These are phyloP conservation scores for Schizophyllum commune DNA, from an alignment of 1,284 basidiomycete species.

Conservation along the genomic window DNA sequence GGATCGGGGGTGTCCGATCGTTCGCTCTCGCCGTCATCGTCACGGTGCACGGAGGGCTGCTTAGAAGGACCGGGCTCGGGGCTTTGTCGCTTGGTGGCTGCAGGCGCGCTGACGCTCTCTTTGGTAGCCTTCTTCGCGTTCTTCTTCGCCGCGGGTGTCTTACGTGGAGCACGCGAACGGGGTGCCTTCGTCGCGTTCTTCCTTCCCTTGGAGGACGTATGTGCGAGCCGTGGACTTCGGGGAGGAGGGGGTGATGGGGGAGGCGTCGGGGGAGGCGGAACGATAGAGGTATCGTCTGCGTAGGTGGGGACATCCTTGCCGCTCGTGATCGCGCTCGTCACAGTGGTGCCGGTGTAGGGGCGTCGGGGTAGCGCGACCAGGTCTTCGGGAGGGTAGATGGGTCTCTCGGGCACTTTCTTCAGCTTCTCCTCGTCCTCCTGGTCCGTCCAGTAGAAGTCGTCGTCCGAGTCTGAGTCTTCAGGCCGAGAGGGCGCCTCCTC, in stretches of 20 bases:
- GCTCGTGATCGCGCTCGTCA: neutral
- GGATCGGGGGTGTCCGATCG: neutral
- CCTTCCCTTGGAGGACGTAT: neutral
- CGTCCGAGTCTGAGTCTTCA: neutral
- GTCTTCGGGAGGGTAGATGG: neutral
- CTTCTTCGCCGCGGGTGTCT: neutral
- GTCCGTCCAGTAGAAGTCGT: neutral
- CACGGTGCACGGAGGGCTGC: neutral
- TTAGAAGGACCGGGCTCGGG: neutral
- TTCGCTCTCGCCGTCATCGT: neutral
- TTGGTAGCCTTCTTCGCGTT: neutral
- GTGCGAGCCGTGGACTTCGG: neutral
- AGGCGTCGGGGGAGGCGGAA: neutral
- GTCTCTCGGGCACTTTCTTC: neutral
- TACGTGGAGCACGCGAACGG: neutral
- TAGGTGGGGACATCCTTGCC: neutral
- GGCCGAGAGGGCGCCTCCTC: no score
- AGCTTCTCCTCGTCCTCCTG: neutral
- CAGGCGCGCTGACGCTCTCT: neutral
- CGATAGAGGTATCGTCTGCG: neutral
- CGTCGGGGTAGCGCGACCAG: neutral
- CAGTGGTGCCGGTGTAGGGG: neutral
- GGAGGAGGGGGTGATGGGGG: neutral
- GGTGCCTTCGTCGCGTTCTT: neutral
- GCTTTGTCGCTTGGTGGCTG: neutral